Base-by-base conservation (phyloP, 805 yeast genomes). In the Zygosaccharomyces bailii region DNA sequence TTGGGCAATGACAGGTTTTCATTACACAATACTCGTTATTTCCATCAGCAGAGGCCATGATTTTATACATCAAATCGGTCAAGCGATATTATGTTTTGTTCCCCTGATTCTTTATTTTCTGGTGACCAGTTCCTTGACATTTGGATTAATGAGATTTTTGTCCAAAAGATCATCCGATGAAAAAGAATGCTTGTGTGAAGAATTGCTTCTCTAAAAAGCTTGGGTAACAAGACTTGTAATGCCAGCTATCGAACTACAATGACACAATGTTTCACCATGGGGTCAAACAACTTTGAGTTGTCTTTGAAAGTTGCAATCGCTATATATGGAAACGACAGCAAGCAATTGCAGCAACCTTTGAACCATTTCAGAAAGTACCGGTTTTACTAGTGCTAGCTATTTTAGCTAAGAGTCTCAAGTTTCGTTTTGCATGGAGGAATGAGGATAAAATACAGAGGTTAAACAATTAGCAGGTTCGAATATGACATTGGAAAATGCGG, bases 291-390 rank as follows among this genome's bases (percentile, higher is more conserved):
- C 55, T 78, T 78, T 52, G 82, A 78, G 55, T 63, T 78, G 34
- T 74, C 79, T 45, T 60, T 78, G 29, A 80, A 82, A 3, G 71
- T 78, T 14, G 75, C 80, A 1, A 70, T 74, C 5, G 69, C 80
- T 0, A 50, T 75, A 9, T 78, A 75, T 59, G 83, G 83, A 0
- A 60, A 69, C 20, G 75, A 73, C 1, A 71, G 41, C 73, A 77
- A 53, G 73, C 81, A 1, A 68, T 78, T 33, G 83, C 84, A 4
- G 76, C 82, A 2, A 76, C 82, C 0, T 74, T 78, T 55, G 83
- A 82, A 2, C 82, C 82, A 0, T 62, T 78, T 29, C 54, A 78
- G n/a, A 83, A 78, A 51, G 78, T 78, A 7, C 83, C 83, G 4
- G 69, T 78, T 5, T 62, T 78, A 31, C 51, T 74, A 43, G 16